These are phyloP conservation scores for Gyrodon lividus DNA, from an alignment of 768 basidiomycete species.

Conservation along the genomic window DNA sequence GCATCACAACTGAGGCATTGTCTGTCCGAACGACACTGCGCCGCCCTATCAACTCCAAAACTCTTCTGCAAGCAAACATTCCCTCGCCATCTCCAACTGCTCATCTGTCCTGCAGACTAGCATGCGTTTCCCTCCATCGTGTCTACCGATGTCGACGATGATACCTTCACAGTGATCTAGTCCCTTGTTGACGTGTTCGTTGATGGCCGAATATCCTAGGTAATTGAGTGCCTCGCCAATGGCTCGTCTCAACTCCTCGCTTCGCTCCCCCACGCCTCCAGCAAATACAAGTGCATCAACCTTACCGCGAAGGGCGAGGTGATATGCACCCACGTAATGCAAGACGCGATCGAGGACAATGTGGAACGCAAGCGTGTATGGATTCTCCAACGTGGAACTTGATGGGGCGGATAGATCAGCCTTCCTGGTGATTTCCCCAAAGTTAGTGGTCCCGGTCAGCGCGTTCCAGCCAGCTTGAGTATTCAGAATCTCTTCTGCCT, in stretches of 20 bases:
- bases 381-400: constrained; percentile 30
- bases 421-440: constrained; percentile 59
- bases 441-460: constrained; percentile 79
- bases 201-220: constrained; percentile 59
- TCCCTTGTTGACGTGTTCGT: constrained; percentile 44
- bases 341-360: constrained; percentile 76
- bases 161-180: constrained; percentile 37
- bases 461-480: constrained; percentile 76
- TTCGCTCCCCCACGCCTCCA: constrained; percentile 85
- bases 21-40: background rate
- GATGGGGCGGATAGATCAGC: constrained; percentile 30
- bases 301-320: constrained; percentile 62
- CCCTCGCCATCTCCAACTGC: constrained; percentile 51
- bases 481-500: constrained; percentile 76
- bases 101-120: constrained; percentile 70
- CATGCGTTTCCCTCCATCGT: constrained; percentile 33
- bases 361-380: constrained; percentile 66
- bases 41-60: constrained; percentile 13
- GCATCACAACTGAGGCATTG: no score
- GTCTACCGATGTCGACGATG: constrained; percentile 48
- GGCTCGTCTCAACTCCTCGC: constrained; percentile 56
- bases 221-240: constrained; percentile 54
- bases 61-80: constrained; percentile 29
- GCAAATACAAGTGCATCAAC: constrained; percentile 84
- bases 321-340: constrained; percentile 71